phyloP scores from a whole-genome alignment of 306 rosid species.

The Trifolium dubium region DNA sequence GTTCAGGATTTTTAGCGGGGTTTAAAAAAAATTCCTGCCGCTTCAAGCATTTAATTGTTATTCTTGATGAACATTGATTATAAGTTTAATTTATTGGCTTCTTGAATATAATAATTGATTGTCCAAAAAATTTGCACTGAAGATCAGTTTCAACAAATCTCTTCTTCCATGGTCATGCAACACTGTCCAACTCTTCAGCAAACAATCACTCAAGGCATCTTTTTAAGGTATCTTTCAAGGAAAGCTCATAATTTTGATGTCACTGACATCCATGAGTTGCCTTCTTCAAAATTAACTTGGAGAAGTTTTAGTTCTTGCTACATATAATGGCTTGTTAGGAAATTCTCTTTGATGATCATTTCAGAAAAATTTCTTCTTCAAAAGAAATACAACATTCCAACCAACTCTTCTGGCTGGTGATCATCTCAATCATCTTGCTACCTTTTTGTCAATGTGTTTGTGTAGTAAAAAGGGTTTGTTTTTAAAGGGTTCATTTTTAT shows the following conservation, averaged over 20 bases:
- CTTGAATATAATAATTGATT: not conserved
- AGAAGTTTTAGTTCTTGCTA: not conserved
- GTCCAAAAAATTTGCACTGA: not conserved
- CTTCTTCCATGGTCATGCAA: slow-evolving; percentile 3
- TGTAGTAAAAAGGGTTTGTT: not conserved
- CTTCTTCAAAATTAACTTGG: too few relatives aligned
- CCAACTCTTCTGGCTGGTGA: not conserved
- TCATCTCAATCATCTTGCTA: slow-evolving; percentile 7
- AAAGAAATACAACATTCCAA: not conserved
- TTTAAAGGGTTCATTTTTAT: too few relatives aligned
- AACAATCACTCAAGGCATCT: not conserved
- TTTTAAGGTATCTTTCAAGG: too few relatives aligned
- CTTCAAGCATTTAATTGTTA: not conserved
- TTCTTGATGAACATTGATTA: not conserved
- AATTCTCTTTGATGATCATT: not conserved
- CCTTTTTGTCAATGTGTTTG: not conserved
- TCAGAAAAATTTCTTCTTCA: not conserved
- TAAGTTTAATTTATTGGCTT: not conserved
- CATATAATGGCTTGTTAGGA: not conserved
- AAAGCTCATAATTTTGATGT: too few relatives aligned
- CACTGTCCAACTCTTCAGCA: not conserved
- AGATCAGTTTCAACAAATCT: slow-evolving; percentile 2
- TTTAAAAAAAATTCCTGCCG: not conserved
- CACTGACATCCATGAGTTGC: too few relatives aligned
- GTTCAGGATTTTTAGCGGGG: not conserved